Evolutionary conservation across 148 eudicot genomes (phyloP).

Genomic region (Nepenthes mirabilis): DNA sequence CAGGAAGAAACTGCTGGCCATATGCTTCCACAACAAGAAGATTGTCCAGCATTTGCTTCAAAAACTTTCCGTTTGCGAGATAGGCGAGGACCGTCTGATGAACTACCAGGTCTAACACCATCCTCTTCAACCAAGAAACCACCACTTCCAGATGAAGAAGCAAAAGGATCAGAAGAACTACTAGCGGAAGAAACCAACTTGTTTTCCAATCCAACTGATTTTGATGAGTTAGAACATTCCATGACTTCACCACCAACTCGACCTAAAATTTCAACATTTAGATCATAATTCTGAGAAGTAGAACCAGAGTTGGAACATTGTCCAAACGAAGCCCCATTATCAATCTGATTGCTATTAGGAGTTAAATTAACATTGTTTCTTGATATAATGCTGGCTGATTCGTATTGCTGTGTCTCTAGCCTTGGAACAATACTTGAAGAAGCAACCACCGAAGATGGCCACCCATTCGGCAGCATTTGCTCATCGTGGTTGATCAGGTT

Average conservation of each 20-base stretch:
- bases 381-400: slow-evolving; percentile 23
- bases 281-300: slow-evolving; percentile 32
- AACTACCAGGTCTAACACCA: slow-evolving; percentile 34
- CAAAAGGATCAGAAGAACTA: slow-evolving; percentile 35
- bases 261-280: slow-evolving; percentile 25
- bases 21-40: slow-evolving; percentile 44
- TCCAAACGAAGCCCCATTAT: slow-evolving; percentile 19
- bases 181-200: slow-evolving; percentile 22
- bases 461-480: slow-evolving; percentile 16
- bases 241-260: slow-evolving; percentile 24
- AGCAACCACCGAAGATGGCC: slow-evolving; percentile 20
- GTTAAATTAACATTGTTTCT: slow-evolving; percentile 30
- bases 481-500: slow-evolving; percentile 16
- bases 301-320: slow-evolving; percentile 26
- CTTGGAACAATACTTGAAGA: slow-evolving; percentile 20
- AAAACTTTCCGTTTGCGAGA: slow-evolving; percentile 73
- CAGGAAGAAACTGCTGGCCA: slow-evolving; percentile 32
- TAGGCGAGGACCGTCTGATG: slow-evolving; percentile 43
- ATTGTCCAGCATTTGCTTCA: slow-evolving; percentile 56
- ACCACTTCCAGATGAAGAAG: slow-evolving; percentile 34
- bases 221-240: slow-evolving; percentile 21
- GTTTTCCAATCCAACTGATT: slow-evolving; percentile 22
- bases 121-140: slow-evolving; percentile 31
- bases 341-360: slow-evolving; percentile 17
- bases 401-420: slow-evolving; percentile 24